Evolutionary conservation across 495 filamentous ascomycete species (phyloP).

Genomic region (Aspergillus nidulans): DNA sequence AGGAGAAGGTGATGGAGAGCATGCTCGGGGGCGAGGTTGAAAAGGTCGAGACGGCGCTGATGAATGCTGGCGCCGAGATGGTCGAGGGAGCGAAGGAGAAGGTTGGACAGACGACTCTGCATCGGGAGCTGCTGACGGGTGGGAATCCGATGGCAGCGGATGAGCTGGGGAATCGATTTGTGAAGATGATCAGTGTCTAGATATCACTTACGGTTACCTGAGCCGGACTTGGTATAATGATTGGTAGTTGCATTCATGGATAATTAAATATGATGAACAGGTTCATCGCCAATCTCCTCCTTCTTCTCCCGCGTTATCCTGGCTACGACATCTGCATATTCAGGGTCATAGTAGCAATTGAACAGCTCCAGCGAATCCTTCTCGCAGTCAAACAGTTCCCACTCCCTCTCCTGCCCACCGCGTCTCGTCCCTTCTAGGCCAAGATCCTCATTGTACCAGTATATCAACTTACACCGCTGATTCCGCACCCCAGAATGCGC

Average conservation of each 20-base stretch:
- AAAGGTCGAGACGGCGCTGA: slow-evolving; percentile 26
- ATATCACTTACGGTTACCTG: background rate
- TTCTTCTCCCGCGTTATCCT: background rate
- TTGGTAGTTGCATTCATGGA: background rate
- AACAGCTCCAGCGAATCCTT: slow-evolving; percentile 43
- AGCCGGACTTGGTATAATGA: background rate
- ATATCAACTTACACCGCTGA: slow-evolving; percentile 43
- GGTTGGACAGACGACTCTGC: slow-evolving; percentile 23
- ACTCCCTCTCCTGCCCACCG: slow-evolving; percentile 33
- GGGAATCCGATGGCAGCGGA: slow-evolving; percentile 30
- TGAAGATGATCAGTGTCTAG: slow-evolving; percentile 30
- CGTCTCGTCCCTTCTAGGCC: slow-evolving; percentile 31
- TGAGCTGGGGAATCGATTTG: slow-evolving; percentile 27
- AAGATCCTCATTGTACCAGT: slow-evolving; percentile 44
- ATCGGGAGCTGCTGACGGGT: slow-evolving; percentile 26
- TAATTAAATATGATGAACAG: background rate
- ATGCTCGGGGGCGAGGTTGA: slow-evolving; percentile 27
- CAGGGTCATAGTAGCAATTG: slow-evolving; percentile 31
- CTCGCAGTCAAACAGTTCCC: slow-evolving; percentile 43
- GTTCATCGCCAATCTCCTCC: background rate
- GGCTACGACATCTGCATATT: slow-evolving; percentile 16
- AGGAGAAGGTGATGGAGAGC: slow-evolving; percentile 31
- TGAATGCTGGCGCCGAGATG: slow-evolving; percentile 27
- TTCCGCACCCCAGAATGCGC: slow-evolving; percentile 42
- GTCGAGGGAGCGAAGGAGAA: slow-evolving; percentile 23